Evolutionary conservation across 352 stramenopile species (phyloP).

Genomic region (Thraustotheca clavata): DNA sequence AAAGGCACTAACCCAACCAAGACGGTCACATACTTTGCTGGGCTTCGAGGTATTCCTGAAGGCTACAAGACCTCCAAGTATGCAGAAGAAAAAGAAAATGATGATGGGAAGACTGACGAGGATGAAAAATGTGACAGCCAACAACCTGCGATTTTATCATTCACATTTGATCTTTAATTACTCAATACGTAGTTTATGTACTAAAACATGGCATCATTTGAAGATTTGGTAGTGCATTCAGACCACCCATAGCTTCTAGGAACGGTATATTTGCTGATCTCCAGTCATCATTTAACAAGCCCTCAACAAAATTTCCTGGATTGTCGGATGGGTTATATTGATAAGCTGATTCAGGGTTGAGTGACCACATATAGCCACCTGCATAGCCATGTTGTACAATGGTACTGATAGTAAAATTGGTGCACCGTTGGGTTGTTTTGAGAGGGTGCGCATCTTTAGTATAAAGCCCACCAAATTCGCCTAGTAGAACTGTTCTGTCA

Average conservation of each 20-base stretch:
- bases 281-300: slow-evolving; percentile 58
- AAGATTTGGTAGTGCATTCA: slow-evolving; percentile 50
- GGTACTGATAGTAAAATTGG: slow-evolving; percentile 54
- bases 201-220: slow-evolving; percentile 66
- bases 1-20: slow-evolving; percentile 76
- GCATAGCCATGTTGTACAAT: slow-evolving; percentile 46
- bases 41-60: slow-evolving; percentile 29
- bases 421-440: slow-evolving; percentile 52
- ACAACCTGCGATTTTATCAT: slow-evolving; percentile 49
- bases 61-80: slow-evolving; percentile 1
- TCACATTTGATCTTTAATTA: slow-evolving; percentile 55
- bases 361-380: slow-evolving; percentile 71
- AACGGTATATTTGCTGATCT: slow-evolving; percentile 56
- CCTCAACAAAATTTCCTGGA: slow-evolving; percentile 52
- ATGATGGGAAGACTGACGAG: slow-evolving; percentile 21
- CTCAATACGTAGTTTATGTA: no score
- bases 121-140: slow-evolving; percentile 24
- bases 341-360: slow-evolving; percentile 70
- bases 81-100: slow-evolving; percentile 26
- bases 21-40: slow-evolving; percentile 73
- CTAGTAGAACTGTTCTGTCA: slow-evolving; percentile 47
- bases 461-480: slow-evolving; percentile 62
- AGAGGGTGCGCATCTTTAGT: slow-evolving; percentile 39
- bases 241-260: slow-evolving; percentile 39
- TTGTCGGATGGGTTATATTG: slow-evolving; percentile 58